Conservation (phyloP, 352 stramenopile species). For the Globisporangium barbulae region DNA sequence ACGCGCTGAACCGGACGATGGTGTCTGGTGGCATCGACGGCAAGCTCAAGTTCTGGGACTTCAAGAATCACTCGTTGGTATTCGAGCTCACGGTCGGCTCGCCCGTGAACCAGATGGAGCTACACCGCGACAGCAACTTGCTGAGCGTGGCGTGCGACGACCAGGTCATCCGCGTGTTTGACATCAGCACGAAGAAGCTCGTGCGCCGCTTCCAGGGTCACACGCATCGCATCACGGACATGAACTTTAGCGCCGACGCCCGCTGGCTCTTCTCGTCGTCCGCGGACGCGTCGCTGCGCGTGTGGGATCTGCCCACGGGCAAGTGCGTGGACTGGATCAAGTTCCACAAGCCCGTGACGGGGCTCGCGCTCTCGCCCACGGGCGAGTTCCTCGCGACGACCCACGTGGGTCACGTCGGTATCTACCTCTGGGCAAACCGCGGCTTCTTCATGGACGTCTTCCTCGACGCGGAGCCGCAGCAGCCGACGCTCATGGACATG, state of each 20-base stretch:
- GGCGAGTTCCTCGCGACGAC: conserved; percentile 96
- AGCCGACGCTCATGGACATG: conserved; percentile 89
- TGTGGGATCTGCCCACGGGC: conserved; percentile 95
- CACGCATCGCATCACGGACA: conserved; percentile 81
- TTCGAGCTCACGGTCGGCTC: conserved; percentile 72
- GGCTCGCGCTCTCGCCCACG: conserved; percentile 91
- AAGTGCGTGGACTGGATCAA: conserved; percentile 94
- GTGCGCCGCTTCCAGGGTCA: conserved; percentile 87
- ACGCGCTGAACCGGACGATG: conserved; percentile 79
- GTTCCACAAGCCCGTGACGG: conserved; percentile 91
- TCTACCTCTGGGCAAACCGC: conserved; percentile 95
- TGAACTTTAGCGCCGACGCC: conserved; percentile 88
- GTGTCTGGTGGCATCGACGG: conserved; percentile 86
- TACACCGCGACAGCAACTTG: conserved; percentile 87
- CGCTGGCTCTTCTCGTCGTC: conserved; percentile 87
- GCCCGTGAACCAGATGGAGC: conserved; percentile 75
- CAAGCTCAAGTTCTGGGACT: conserved; percentile 90
- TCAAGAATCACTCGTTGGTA: conserved; percentile 66
- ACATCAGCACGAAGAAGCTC: conserved; percentile 84
- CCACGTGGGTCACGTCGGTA: conserved; percentile 88
- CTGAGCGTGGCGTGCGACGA: conserved; percentile 88
- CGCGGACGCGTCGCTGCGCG: conserved; percentile 84
- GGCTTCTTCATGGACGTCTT: conserved; percentile 92
- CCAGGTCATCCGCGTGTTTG: conserved; percentile 82
- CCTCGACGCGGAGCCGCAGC: conserved; percentile 62